A percentile compares a stretch with the other conserved stretches of the same genome.
phyloP scores from a whole-genome alignment of 345 rosid genomes.

The Hypericum androsaemum region DNA sequence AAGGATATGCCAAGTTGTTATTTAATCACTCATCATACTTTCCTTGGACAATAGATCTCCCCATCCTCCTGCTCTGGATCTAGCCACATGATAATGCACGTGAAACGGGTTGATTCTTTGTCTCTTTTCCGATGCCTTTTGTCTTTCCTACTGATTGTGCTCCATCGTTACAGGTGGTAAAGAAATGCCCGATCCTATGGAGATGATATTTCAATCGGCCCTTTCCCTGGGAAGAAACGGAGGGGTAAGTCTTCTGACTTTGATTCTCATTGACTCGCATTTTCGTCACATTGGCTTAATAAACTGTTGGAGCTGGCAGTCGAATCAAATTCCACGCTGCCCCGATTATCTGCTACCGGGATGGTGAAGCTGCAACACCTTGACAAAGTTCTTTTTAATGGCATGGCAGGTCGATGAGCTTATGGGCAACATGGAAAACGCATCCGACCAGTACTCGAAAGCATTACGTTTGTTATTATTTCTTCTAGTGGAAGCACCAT shows the following conservation, averaged over 20 bases:
- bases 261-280: neutral
- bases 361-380: no score
- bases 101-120: no score
- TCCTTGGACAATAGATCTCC: no score
- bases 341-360: no score
- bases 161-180: constrained; percentile 41
- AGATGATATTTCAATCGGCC: constrained; percentile 82
- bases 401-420: constrained; percentile 60
- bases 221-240: constrained; percentile 71
- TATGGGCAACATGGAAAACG: constrained; percentile 59
- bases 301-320: no score
- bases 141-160: constrained; percentile 4
- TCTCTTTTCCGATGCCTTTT: no score
- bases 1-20: no score
- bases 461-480: constrained; percentile 65
- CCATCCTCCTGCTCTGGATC: no score
- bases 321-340: no score
- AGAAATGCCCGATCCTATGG: constrained; percentile 96
- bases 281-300: neutral
- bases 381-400: constrained; percentile 1
- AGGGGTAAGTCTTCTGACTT: constrained; percentile 47
- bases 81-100: no score
- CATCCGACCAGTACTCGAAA: constrained; percentile 50
- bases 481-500: constrained; percentile 85
- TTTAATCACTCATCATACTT: no score